Percentiles rank a stretch among this genome's conserved stretches.
phyloP scores from a whole-genome alignment of 257 asterid species.

The Nicotiana undulata region DNA sequence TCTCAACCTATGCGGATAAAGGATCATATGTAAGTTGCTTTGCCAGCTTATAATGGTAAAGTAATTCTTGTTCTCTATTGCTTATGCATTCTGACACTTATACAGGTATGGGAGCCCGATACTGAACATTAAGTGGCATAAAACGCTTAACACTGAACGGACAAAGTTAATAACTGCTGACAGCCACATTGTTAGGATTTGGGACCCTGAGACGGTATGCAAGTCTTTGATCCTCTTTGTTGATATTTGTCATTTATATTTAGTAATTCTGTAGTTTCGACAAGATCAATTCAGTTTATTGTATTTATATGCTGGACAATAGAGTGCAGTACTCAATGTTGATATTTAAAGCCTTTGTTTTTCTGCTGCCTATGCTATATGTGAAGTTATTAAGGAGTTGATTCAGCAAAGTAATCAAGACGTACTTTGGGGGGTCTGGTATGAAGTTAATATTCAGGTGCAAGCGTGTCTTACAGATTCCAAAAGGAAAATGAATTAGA shows the following conservation, averaged over 20 bases:
- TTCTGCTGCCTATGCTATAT: background rate
- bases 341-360: background rate
- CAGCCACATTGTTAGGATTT: slow-evolving; percentile 77
- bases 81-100: slow-evolving; percentile 13
- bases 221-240: slow-evolving; percentile 6
- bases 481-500: background rate
- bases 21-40: slow-evolving; percentile 82
- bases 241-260: background rate
- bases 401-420: background rate
- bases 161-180: slow-evolving; percentile 74
- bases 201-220: slow-evolving; percentile 88
- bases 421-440: background rate
- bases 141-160: slow-evolving; percentile 56
- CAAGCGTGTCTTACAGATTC: background rate
- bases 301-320: background rate
- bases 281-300: background rate
- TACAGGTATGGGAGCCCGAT: slow-evolving; percentile 91
- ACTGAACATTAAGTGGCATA: slow-evolving; percentile 87
- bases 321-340: background rate
- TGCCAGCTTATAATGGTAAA: slow-evolving; percentile 4
- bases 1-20: slow-evolving; percentile 64
- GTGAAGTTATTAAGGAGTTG: background rate
- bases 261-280: background rate
- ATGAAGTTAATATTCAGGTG: background rate
- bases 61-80: background rate